A percentile compares a stretch with the other conserved stretches of the same genome.
Conservation (phyloP, 2,329 filamentous ascomycete genomes). For the Pseudogymnoascus sp. region DNA sequence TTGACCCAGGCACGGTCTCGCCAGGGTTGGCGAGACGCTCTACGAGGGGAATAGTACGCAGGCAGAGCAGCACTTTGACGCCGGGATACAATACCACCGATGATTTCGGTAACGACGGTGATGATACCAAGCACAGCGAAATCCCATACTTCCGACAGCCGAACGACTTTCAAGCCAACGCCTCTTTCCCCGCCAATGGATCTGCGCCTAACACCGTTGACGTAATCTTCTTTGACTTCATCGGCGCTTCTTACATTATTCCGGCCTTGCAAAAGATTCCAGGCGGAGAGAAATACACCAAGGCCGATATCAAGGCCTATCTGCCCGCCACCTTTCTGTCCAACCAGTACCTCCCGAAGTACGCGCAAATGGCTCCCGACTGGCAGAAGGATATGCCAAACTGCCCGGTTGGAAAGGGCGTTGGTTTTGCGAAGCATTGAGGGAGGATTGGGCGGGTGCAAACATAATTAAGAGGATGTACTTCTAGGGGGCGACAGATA, state of each 20-base stretch:
- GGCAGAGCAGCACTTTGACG: slow-evolving; percentile 29
- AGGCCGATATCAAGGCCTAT: slow-evolving; percentile 26
- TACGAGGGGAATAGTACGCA: slow-evolving; percentile 21
- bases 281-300: slow-evolving; percentile 25
- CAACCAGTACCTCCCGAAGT: slow-evolving; percentile 28
- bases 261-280: slow-evolving; percentile 53
- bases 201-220: slow-evolving; percentile 60
- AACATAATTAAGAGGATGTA: background rate
- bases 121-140: slow-evolving; percentile 76
- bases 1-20: slow-evolving; percentile 13
- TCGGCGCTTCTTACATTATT: slow-evolving; percentile 56
- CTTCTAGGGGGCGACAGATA: slow-evolving; percentile 1
- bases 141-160: slow-evolving; percentile 72
- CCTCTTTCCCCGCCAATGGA: slow-evolving; percentile 42
- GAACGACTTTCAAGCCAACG: slow-evolving; percentile 70
- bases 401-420: slow-evolving; percentile 23
- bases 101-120: slow-evolving; percentile 74
- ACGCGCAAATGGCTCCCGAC: slow-evolving; percentile 23
- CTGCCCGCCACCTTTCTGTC: slow-evolving; percentile 24
- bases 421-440: slow-evolving; percentile 15
- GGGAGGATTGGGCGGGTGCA: background rate
- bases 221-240: slow-evolving; percentile 85
- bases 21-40: slow-evolving; percentile 14
- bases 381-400: slow-evolving; percentile 25
- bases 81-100: slow-evolving; percentile 88